phyloP scores from a whole-genome alignment of 345 rosid species.

The Aethionema arabicum region DNA sequence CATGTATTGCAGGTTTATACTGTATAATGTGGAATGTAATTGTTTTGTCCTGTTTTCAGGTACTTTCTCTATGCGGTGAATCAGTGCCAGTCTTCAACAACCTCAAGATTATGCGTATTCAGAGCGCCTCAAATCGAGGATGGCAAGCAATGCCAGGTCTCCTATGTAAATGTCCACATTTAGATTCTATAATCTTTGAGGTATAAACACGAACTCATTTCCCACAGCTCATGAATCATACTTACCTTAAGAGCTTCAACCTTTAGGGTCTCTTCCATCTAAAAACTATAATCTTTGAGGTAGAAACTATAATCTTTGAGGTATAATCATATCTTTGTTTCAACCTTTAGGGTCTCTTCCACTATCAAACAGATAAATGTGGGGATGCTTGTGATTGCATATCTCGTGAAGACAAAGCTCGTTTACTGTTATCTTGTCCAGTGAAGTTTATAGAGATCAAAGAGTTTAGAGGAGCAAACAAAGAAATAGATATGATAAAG shows the following conservation, averaged over 20 bases:
- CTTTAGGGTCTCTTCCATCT: no score
- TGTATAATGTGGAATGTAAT: no score
- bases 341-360: conserved; percentile 20
- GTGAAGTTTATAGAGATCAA: conserved; percentile 19
- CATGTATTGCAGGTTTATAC: no score
- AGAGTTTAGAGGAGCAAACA: conserved; percentile 25
- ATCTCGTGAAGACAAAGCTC: conserved; percentile 14
- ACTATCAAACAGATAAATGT: conserved; percentile 6
- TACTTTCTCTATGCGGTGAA: conserved; percentile 19
- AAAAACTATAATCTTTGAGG: conserved; percentile 10
- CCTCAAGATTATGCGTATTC: conserved; percentile 1
- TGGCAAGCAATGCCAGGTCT: conserved; percentile 35
- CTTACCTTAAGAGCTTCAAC: no score
- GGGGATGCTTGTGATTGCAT: conserved; percentile 29
- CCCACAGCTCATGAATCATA: no score
- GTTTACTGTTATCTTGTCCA: conserved; percentile 9
- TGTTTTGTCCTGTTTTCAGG: conserved; percentile 5
- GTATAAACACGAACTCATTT: not conserved
- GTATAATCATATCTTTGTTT: no score
- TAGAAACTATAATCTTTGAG: no score
- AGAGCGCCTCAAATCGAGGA: conserved; percentile 17
- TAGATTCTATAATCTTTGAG: conserved; percentile 10
- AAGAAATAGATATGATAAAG: conserved; percentile 27
- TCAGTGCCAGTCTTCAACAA: conserved; percentile 2
- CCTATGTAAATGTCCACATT: conserved; percentile 21